Conservation (phyloP, 1,139 yeast genomes). For the Pichia sp. region DNA sequence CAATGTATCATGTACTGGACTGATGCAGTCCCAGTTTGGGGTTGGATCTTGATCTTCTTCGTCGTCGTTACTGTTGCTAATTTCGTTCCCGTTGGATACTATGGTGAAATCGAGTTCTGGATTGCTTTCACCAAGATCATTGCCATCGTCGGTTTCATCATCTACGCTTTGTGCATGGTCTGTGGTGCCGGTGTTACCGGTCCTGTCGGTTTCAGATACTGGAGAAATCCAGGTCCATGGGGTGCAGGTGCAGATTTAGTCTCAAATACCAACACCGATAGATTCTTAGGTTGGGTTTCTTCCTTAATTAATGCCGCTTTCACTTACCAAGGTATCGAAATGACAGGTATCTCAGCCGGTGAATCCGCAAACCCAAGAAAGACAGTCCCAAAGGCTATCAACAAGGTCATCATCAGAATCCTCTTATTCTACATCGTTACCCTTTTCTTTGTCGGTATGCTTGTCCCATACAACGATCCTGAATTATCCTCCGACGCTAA, state of each 20-base stretch:
- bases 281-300: constrained; percentile 62
- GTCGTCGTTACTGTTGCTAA: constrained; percentile 50
- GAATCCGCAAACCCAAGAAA: constrained; percentile 82
- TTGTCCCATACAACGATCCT: constrained; percentile 77
- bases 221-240: constrained; percentile 93
- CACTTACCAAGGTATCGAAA: constrained; percentile 79
- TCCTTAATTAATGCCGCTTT: constrained; percentile 63
- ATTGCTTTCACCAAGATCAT: constrained; percentile 59
- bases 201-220: constrained; percentile 78
- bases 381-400: constrained; percentile 81
- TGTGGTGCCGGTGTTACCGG: constrained; percentile 47
- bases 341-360: constrained; percentile 87
- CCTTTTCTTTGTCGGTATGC: constrained; percentile 76
- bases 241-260: constrained; percentile 52
- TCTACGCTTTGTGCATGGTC: constrained; percentile 44
- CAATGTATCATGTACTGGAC: too few species aligned
- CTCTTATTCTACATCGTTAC: constrained; percentile 77
- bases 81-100: constrained; percentile 59
- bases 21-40: constrained; percentile 59
- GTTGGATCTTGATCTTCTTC: constrained; percentile 75
- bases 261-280: constrained; percentile 46
- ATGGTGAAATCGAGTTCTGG: constrained; percentile 72
- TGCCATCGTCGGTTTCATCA: constrained; percentile 53
- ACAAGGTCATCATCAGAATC: constrained; percentile 79
- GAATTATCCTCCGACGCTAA: constrained; percentile 26